phyloP scores from a whole-genome alignment of 108 stramenopile species.

The Cyclotella cryptica region DNA sequence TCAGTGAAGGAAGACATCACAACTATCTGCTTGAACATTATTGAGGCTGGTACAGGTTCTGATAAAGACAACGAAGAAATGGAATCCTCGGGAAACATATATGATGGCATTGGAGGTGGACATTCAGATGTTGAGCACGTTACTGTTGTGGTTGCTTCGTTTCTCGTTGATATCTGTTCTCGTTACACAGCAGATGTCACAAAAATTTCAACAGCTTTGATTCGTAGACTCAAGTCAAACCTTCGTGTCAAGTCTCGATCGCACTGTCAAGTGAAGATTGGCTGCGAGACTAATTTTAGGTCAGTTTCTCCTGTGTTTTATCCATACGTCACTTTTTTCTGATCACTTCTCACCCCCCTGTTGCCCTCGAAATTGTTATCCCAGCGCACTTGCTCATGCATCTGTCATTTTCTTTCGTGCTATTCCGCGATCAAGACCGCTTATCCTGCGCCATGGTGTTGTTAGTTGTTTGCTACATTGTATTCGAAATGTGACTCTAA shows the following conservation, averaged over 20 bases:
- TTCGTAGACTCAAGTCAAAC: constrained; percentile 54
- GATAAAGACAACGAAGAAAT: constrained; percentile 6
- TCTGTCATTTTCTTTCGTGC: constrained; percentile 74
- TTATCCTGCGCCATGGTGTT: constrained; percentile 65
- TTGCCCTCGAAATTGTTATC: background rate
- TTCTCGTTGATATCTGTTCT: constrained; percentile 71
- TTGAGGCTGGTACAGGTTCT: constrained; percentile 28
- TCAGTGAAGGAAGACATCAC: constrained; percentile 24
- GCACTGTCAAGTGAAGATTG: constrained; percentile 49
- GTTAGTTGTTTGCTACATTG: constrained; percentile 59
- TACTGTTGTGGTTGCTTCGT: constrained; percentile 74
- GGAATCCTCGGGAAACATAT: constrained; percentile 12
- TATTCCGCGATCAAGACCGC: constrained; percentile 62
- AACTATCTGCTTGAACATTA: constrained; percentile 34
- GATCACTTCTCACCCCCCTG: background rate
- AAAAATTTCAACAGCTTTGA: constrained; percentile 47
- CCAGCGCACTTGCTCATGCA: constrained; percentile 62
- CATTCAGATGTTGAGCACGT: constrained; percentile 69
- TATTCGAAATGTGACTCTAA: constrained; percentile 45
- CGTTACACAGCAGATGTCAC: constrained; percentile 57
- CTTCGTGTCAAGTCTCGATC: constrained; percentile 37
- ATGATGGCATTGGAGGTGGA: constrained; percentile 22
- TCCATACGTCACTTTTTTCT: background rate
- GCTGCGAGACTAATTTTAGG: constrained; percentile 53
- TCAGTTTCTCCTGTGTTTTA: background rate